Conservation (phyloP, 1,284 basidiomycete genomes). For the Spongiforma sp. region DNA sequence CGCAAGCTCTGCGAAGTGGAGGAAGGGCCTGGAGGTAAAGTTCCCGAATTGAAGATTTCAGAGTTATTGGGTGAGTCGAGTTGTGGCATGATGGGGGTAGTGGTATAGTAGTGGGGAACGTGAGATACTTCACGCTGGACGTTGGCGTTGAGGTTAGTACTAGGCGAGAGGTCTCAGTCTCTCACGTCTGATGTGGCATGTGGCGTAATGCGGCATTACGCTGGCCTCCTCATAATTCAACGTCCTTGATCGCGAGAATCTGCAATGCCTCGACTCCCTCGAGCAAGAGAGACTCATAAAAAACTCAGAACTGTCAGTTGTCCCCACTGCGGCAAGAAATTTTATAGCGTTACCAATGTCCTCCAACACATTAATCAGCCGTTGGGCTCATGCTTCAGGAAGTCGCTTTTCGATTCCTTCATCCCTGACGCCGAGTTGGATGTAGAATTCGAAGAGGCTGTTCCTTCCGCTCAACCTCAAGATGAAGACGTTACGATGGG, state of each 20-base stretch:
- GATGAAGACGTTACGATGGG: neutral
- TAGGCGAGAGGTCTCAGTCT: no score
- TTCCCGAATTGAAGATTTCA: neutral
- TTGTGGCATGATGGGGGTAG: neutral
- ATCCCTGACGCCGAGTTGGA: neutral
- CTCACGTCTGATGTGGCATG: no score
- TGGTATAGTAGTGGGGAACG: neutral
- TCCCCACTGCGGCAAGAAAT: neutral
- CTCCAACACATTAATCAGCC: neutral
- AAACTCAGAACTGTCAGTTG: neutral
- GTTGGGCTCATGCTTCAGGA: neutral
- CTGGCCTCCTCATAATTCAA: no score
- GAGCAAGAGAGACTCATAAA: neutral
- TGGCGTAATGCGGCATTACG: no score
- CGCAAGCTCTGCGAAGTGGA: neutral
- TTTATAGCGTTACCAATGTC: neutral
- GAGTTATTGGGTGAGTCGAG: neutral
- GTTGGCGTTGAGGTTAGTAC: no score
- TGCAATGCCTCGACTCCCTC: no score
- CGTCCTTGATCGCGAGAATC: no score
- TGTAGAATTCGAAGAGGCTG: no score
- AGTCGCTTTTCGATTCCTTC: neutral
- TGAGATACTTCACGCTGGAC: neutral
- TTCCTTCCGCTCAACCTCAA: no score
- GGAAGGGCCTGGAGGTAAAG: neutral